These are phyloP conservation scores for Lepidium didymum DNA, from an alignment of 345 rosid species.

Conservation along the genomic window DNA sequence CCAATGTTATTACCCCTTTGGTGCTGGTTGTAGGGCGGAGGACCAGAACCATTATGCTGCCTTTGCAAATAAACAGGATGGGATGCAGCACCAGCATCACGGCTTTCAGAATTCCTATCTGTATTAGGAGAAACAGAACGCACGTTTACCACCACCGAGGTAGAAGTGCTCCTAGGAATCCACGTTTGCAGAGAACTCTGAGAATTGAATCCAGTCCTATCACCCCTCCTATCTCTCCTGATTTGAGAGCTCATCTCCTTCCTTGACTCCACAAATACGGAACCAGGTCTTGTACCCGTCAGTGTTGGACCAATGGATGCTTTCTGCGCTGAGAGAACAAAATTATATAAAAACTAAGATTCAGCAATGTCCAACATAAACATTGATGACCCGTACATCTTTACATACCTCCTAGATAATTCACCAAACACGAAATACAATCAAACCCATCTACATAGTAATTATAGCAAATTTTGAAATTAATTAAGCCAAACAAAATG, in stretches of 20 bases:
- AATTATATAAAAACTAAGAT: neutral
- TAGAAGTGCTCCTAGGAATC: conserved; percentile 56
- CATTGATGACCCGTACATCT: neutral
- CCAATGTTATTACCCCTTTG: neutral
- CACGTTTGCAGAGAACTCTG: conserved; percentile 51
- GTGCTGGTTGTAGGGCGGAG: neutral
- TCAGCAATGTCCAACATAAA: neutral
- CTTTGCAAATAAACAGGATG: conserved; percentile 5
- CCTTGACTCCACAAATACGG: conserved; percentile 12
- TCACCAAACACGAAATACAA: neutral
- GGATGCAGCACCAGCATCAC: conserved; percentile 5
- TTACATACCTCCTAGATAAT: neutral
- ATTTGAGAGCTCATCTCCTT: conserved; percentile 54
- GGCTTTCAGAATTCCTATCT: conserved; percentile 4
- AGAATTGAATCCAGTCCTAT: conserved; percentile 37
- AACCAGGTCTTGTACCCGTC: conserved; percentile 14
- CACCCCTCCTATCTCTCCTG: conserved; percentile 47
- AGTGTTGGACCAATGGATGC: neutral
- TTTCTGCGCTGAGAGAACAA: neutral
- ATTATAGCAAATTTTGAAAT: neutral
- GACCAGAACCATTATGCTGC: neutral
- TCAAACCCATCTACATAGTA: neutral
- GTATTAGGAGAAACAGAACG: conserved; percentile 9
- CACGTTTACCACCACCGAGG: conserved; percentile 15
- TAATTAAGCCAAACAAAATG: neutral